Evolutionary conservation across 2,329 filamentous ascomycete genomes (phyloP), one percentile per base, ranked within the genome.

Genomic region (Beauveria sp.): DNA sequence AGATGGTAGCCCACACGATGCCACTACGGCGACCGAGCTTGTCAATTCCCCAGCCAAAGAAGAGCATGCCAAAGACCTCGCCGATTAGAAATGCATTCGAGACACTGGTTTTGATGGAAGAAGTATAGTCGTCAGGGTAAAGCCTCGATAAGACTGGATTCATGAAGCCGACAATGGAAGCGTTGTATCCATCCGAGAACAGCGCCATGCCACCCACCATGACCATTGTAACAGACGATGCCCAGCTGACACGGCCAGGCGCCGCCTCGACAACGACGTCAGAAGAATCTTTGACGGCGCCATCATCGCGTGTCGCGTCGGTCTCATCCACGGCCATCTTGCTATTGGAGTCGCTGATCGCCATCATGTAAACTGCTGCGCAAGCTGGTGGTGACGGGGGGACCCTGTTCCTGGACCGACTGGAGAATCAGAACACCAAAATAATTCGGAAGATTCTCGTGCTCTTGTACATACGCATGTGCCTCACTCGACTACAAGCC

Each of bases 11-110:
- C 16, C 74, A 68, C 34, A 80, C 66, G 47, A 80, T 79, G 26
- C 76, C 79, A 14, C 70, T 71, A 53, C 77, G 78, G 5, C 78
- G 75, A 9, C 78, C 78, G 9, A 80, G 67, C 42, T 74, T 74
- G 66, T 81, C 78, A 62, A 76, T 78, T 28, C 73, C 75, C 47
- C 78, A 66, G 5, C 75, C 75, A 20, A 77, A 71, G 22, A 72
- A 67, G 2, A 78, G 61, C 68, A 75, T 74, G 34, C 76, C 76
- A 53, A 78, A 71, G 2, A 78, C 72, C 47, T 75, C 73, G 26
- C 76, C 76, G 20, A 78, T 70, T 0, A 77, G 66, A 5, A 77
- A 69, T 3, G 75, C 70, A 60, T 76, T 77, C 14, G 73, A 76
- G 7, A 77, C 68, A 49, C 71, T 70, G 0, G 75, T 76, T 64